phyloP scores from a whole-genome alignment of 2,329 filamentous ascomycete species.

The Colletotrichum zoysiae region DNA sequence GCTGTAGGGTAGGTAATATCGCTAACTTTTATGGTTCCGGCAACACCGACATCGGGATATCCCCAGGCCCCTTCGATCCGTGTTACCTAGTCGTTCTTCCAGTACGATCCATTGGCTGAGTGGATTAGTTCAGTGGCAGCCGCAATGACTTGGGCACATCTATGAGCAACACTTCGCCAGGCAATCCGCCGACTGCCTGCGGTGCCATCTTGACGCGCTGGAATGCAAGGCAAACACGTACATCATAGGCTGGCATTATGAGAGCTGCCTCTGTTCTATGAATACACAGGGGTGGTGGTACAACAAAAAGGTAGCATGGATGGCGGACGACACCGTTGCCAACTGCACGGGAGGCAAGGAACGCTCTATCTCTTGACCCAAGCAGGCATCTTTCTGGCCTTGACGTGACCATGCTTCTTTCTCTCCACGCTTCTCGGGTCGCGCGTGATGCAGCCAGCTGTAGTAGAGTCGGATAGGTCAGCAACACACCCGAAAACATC shows the following conservation, averaged over 20 bases:
- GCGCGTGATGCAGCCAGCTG: slow-evolving; percentile 92
- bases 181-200: background rate
- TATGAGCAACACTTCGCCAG: background rate
- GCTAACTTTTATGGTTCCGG: background rate
- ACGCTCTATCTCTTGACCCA: slow-evolving; percentile 86
- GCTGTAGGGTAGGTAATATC: background rate
- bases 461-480: slow-evolving; percentile 57
- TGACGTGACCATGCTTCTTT: slow-evolving; percentile 96
- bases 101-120: background rate
- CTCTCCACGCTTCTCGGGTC: slow-evolving; percentile 94
- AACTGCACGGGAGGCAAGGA: slow-evolving; percentile 8
- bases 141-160: background rate
- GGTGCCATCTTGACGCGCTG: background rate
- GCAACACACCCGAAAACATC: slow-evolving; percentile 45
- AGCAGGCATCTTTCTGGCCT: slow-evolving; percentile 96
- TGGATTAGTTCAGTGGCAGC: background rate
- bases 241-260: slow-evolving; percentile 39
- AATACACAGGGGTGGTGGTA: slow-evolving; percentile 40
- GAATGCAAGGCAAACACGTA: slow-evolving; percentile 11
- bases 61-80: background rate
- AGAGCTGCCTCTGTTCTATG: slow-evolving; percentile 39
- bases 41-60: background rate
- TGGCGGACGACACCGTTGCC: background rate
- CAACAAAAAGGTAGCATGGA: slow-evolving; percentile 20
- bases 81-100: background rate